These are phyloP conservation scores for Quercus berberidifolia DNA, from an alignment of 306 rosid species.

Conservation along the genomic window DNA sequence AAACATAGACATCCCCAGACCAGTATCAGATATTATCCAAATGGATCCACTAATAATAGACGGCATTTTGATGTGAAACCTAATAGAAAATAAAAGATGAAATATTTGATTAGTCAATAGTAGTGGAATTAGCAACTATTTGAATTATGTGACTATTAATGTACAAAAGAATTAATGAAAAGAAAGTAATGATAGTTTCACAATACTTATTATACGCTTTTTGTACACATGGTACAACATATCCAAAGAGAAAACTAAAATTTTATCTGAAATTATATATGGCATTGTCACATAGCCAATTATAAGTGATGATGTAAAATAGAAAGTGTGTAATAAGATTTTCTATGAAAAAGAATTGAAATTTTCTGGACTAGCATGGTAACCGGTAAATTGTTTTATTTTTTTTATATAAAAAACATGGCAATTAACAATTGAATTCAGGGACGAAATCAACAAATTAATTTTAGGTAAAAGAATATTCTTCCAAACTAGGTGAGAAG, in stretches of 20 bases:
- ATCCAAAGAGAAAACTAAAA: no score
- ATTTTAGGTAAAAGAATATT: not conserved
- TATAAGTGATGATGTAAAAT: no score
- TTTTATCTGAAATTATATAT: no score
- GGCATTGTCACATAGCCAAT: no score
- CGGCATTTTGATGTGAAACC: slow-evolving; percentile 21
- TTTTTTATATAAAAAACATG: no score
- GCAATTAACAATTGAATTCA: no score
- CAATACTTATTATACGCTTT: no score
- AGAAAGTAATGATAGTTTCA: no score
- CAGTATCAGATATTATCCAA: slow-evolving; percentile 18
- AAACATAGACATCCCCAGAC: slow-evolving; percentile 24
- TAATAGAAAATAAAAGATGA: not conserved
- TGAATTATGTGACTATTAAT: not conserved
- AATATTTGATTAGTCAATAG: not conserved
- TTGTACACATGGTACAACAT: no score
- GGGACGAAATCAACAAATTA: not conserved
- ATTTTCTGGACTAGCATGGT: not conserved
- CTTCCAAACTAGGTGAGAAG: no score
- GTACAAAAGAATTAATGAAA: not conserved
- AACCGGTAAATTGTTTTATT: not conserved
- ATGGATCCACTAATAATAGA: not conserved
- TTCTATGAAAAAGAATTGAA: not conserved
- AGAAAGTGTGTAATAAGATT: no score
- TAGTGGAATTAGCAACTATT: not conserved